Base-by-base conservation (phyloP, 1,284 basidiomycete genomes). In the Pseudomicrostroma phylloplanum region DNA sequence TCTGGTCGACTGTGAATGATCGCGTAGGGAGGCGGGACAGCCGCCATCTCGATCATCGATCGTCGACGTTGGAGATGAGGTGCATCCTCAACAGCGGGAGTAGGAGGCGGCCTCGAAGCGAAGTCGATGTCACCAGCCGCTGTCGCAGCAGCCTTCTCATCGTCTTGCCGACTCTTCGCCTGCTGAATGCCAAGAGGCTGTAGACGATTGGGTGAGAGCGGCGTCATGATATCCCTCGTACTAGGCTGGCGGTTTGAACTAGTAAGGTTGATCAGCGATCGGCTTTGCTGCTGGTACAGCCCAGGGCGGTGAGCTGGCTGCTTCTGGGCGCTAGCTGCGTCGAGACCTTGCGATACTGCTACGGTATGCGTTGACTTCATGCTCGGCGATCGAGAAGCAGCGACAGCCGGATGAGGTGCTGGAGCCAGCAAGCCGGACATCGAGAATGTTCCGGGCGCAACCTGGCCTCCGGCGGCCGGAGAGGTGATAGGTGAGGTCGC, bases 181-280 rank as follows among this genome's bases (percentile, higher is more conserved):
- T 36, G 30, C 4, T 36, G 30, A 36, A 9, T 4, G 30, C 4
- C 30, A 9, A 36, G 9, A 36, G 30, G 30, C 30, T 36, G 30
- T 36, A 4, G 30, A 36, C 30, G 30, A 36, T 36, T 36, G 9
- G 30, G 30, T 36, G 30, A 36, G 4, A 36, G 30, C 30, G 89
- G 89, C 89, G 89, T 91, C 89, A 87, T 89, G 56, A 43, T 13
- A 25, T 56, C 46, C 19, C 89, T 36, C 4, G 30, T 9, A 36
- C 9, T 36, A 36, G 30, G 90, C 86, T 90, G 60, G 9, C 64
- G 55, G 17, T 62, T 58, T 17, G 67, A 63, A 30, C 67, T 66
- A 55, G 51, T 6, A 2, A 76, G 63, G 41, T 76, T 71, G 25
- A 76, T 67, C 6, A 74, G 60, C 36, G 72, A 74, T 26, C 69